phyloP scores from a whole-genome alignment of 768 basidiomycete genomes.

The Exsudoporus frostii region DNA sequence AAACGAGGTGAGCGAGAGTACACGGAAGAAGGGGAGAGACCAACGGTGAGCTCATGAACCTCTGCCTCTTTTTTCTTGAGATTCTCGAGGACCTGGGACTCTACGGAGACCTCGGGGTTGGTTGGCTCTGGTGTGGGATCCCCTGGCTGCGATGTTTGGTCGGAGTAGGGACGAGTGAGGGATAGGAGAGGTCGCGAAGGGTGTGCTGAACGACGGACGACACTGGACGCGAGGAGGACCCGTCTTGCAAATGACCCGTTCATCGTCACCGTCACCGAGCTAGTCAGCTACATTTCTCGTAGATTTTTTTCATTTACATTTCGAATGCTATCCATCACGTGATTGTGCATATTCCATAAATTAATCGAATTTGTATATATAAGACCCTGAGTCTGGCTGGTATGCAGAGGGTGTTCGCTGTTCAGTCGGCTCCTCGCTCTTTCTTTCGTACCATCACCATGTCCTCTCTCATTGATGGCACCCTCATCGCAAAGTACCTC shows the following conservation, averaged over 20 bases:
- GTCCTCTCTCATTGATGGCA: slow-evolving; percentile 75
- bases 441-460: slow-evolving; percentile 32
- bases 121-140: slow-evolving; percentile 17
- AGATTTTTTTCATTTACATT: not conserved
- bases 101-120: slow-evolving; percentile 29
- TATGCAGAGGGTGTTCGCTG: slow-evolving; percentile 3
- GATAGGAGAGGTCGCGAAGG: slow-evolving; percentile 21
- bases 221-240: slow-evolving; percentile 50
- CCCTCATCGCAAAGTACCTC: slow-evolving; percentile 75
- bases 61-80: slow-evolving; percentile 80
- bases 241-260: slow-evolving; percentile 49
- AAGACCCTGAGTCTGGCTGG: not conserved
- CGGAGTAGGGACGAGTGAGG: slow-evolving; percentile 55
- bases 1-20: slow-evolving; percentile 2
- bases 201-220: slow-evolving; percentile 39
- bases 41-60: slow-evolving; percentile 79
- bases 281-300: not conserved
- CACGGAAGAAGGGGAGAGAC: slow-evolving; percentile 25
- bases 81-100: slow-evolving; percentile 43
- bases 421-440: slow-evolving; percentile 5
- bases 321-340: slow-evolving; percentile 18
- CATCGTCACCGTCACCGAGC: slow-evolving; percentile 35
- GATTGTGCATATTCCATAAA: slow-evolving; percentile 6
- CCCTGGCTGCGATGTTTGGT: slow-evolving; percentile 38
- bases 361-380: slow-evolving; percentile 1